phyloP scores from a whole-genome alignment of 768 basidiomycete genomes.

The Phylloporus sp. region DNA sequence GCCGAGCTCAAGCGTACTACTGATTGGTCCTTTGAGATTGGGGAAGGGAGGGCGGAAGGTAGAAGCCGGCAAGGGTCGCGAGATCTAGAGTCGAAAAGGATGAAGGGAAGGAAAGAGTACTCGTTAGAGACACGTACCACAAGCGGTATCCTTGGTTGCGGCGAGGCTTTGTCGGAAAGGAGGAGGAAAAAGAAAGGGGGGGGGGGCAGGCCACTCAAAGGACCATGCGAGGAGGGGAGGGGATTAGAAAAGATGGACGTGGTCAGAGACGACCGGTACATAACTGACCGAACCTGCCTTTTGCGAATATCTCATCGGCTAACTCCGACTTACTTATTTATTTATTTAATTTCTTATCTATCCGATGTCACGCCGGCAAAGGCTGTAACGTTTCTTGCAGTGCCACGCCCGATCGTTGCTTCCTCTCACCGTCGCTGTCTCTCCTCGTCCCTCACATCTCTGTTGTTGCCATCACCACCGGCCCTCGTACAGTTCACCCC shows the following conservation, averaged over 20 bases:
- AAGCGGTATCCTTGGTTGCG: slow-evolving; percentile 53
- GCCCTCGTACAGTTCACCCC: not conserved
- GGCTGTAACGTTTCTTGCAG: slow-evolving; percentile 10
- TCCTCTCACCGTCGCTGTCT: not conserved
- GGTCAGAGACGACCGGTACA: slow-evolving; percentile 32
- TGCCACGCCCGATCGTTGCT: slow-evolving; percentile 19
- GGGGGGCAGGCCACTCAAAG: slow-evolving; percentile 29
- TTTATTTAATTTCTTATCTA: slow-evolving; percentile 24
- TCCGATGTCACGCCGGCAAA: slow-evolving; percentile 22
- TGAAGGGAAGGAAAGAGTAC: not conserved
- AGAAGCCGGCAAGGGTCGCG: slow-evolving; percentile 94
- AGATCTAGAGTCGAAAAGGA: slow-evolving; percentile 48
- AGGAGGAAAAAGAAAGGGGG: slow-evolving; percentile 27
- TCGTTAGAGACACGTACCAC: slow-evolving; percentile 32
- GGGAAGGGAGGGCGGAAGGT: slow-evolving; percentile 41
- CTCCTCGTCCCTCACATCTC: not conserved
- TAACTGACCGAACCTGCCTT: slow-evolving; percentile 19
- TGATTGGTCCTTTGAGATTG: slow-evolving; percentile 37
- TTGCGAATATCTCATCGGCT: slow-evolving; percentile 25
- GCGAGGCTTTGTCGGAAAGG: slow-evolving; percentile 40
- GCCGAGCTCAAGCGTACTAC: slow-evolving; percentile 67
- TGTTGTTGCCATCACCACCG: slow-evolving; percentile 4
- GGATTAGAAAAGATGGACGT: slow-evolving; percentile 19
- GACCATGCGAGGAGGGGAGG: slow-evolving; percentile 33
- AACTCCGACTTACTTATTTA: slow-evolving; percentile 21